Base-by-base conservation (phyloP, 2,329 filamentous ascomycete species). In the Phaeosphaeriaceae sp. region DNA sequence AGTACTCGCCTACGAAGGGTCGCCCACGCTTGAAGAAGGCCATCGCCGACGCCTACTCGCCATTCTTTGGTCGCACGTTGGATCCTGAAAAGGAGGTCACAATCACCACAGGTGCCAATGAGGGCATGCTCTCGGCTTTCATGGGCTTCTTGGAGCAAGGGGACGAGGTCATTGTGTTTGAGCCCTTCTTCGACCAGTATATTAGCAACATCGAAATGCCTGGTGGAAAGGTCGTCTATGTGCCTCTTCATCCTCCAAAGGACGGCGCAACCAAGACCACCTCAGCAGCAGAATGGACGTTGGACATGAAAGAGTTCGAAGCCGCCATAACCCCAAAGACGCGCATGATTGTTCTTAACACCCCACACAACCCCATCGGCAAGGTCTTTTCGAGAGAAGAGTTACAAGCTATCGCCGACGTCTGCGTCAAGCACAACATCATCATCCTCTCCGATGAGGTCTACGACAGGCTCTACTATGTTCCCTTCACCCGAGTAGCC, bases 121-220 rank as follows among this genome's bases (percentile, higher is more conserved):
- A 96, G 80, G 90, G 85, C 70, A 98, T 98, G 92, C 84, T 99
- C 65, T 94, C 91, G 74, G 95, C 93, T 0, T 98, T 99, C 74
- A 98, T 99, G 95, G 95, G 87, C 2, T 99, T 99, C 70, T 88
- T 99, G 57, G 95, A 99, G 79, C 86, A 87, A 1, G 95, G 92
- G 13, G 95, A 99, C 74, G 95, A 99, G 78, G 95, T 97, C 65
- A 97, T 99, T 66, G 86, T 99, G 56, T 97, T 99, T 76, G 95
- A 99, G 81, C 95, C 95, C 11, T 99, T 97, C 81, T 99, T 98
- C 76, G 95, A 99, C 79, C 95, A 99, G 88, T 96, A 98, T 77
- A 96, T 99, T 67, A 93, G 90, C 83, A 99, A 99, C 80, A 98
- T 99, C 64, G 91, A 97, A 79, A 98, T 99, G 93, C 89, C 95